Evolutionary conservation across 495 filamentous ascomycete genomes (phyloP).

Genomic region (Penicillium manginii): DNA sequence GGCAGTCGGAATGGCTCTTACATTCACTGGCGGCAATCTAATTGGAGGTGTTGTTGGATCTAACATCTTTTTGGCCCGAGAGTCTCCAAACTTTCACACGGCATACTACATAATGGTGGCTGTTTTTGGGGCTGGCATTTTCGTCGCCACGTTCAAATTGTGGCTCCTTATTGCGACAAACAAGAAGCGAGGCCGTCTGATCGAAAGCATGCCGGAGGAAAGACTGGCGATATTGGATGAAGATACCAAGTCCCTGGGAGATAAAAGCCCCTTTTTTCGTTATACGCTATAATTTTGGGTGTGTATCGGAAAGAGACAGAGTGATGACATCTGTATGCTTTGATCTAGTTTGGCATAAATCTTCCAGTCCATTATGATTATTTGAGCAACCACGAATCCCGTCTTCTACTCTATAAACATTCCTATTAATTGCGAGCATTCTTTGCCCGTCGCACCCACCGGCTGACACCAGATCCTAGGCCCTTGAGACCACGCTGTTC

Average conservation of each 20-base stretch:
- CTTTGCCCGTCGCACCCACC: constrained; percentile 18
- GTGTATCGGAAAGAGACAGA: too few species aligned
- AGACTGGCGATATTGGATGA: neutral
- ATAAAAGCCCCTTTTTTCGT: neutral
- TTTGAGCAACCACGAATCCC: neutral
- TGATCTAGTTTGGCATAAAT: neutral
- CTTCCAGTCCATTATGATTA: neutral
- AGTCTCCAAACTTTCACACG: neutral
- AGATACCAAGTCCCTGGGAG: neutral
- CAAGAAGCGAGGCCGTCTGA: neutral
- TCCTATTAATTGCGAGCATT: constrained; percentile 2
- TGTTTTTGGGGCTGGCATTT: neutral
- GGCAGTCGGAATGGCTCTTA: constrained; percentile 1
- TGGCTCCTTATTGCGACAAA: neutral
- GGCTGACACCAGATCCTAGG: constrained; percentile 39
- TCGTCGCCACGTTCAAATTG: neutral
- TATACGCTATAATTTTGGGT: neutral
- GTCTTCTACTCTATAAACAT: neutral
- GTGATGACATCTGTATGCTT: too few species aligned
- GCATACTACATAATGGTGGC: neutral
- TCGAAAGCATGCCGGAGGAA: neutral
- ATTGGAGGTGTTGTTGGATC: neutral
- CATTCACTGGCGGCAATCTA: neutral
- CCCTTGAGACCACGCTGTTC: constrained; percentile 69
- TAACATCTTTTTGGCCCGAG: neutral